These are phyloP conservation scores for Zalaria sp. DNA, from an alignment of 2,329 filamentous ascomycete species.

Conservation along the genomic window DNA sequence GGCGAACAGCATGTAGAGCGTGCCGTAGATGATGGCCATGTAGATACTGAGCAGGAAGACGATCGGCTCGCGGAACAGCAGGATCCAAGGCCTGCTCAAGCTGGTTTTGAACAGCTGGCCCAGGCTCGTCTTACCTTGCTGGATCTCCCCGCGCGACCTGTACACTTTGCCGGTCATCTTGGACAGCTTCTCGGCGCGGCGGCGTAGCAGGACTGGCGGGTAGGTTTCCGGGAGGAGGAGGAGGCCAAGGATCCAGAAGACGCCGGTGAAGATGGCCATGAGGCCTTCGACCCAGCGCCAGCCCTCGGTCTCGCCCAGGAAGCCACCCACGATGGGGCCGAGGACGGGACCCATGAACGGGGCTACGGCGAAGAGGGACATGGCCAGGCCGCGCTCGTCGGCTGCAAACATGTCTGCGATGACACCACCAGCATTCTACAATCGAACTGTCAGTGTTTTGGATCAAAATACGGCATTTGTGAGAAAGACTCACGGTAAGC, in stretches of 20 bases:
- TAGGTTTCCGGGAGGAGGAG: conserved; percentile 47
- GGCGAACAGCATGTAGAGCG: conserved; percentile 35
- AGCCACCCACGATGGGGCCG: conserved; percentile 61
- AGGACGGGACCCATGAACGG: conserved; percentile 52
- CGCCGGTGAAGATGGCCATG: conserved; percentile 47
- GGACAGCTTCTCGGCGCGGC: conserved; percentile 37
- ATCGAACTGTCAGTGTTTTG: neutral
- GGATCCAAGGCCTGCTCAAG: conserved; percentile 51
- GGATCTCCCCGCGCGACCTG: conserved; percentile 29
- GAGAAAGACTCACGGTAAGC: conserved; percentile 15
- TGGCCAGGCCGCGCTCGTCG: conserved; percentile 33
- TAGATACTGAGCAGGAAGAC: conserved; percentile 51
- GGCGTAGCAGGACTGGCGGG: conserved; percentile 40
- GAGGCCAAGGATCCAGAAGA: conserved; percentile 41
- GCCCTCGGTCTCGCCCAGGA: conserved; percentile 46
- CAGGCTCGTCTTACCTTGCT: conserved; percentile 21
- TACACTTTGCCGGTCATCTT: conserved; percentile 42
- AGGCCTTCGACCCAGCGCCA: conserved; percentile 58
- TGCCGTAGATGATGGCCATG: conserved; percentile 44
- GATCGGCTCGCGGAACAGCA: conserved; percentile 58
- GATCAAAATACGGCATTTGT: neutral
- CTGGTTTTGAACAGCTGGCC: conserved; percentile 37
- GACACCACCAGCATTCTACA: conserved; percentile 29
- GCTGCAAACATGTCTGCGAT: conserved; percentile 33
- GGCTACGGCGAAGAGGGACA: conserved; percentile 50